Conservation (phyloP, 768 basidiomycete genomes). For the Naematelia aurantialba region DNA sequence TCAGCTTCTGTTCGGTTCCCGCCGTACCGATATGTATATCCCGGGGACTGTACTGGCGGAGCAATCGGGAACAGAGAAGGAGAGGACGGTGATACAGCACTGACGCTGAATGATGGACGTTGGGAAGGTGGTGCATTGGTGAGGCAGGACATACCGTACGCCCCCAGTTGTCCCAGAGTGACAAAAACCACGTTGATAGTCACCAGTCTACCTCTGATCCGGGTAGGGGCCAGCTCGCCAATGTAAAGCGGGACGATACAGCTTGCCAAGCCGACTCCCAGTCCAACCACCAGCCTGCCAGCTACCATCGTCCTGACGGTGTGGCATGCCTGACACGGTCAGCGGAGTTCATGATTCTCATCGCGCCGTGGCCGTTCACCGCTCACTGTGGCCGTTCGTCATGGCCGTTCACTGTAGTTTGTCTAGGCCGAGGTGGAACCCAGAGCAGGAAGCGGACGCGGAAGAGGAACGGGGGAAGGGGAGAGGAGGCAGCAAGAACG, state of each 20-base stretch:
- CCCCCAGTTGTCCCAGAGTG: conserved; percentile 68
- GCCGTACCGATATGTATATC: background rate
- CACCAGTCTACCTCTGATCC: conserved; percentile 68
- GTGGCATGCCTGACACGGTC: conserved; percentile 45
- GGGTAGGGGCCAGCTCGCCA: conserved; percentile 63
- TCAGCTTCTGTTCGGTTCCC: background rate
- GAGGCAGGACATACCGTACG: conserved; percentile 67
- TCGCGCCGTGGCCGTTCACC: no score
- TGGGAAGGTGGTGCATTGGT: conserved; percentile 1
- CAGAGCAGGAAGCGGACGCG: no score
- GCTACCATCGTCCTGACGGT: conserved; percentile 71
- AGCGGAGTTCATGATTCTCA: background rate
- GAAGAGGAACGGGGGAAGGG: no score
- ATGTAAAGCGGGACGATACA: conserved; percentile 79
- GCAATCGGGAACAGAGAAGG: background rate
- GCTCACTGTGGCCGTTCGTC: no score
- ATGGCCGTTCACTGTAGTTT: no score
- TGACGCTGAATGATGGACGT: background rate
- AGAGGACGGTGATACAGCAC: background rate
- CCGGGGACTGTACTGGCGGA: no score
- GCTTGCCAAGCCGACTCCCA: conserved; percentile 68
- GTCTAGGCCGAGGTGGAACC: no score
- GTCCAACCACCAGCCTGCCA: conserved; percentile 69
- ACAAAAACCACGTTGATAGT: conserved; percentile 79
- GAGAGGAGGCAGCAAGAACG: no score